phyloP scores from a whole-genome alignment of 23 red algal genomes.

The Cyanidiococcus yangmingshanensis region DNA sequence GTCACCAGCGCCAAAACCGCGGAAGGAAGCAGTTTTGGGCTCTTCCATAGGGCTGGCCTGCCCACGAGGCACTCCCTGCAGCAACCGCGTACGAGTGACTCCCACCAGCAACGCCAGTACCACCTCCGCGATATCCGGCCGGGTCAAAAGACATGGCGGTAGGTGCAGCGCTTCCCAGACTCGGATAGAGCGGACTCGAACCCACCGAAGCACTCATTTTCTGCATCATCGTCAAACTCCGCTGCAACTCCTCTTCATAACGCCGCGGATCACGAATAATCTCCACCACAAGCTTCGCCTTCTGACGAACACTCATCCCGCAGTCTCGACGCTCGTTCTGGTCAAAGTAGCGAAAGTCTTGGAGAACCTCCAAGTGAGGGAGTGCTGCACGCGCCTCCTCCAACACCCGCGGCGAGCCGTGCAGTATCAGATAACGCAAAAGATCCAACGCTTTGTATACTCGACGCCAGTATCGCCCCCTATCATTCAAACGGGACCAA shows the following conservation, averaged over 20 bases:
- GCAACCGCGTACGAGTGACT: background rate
- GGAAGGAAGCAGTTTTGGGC: background rate
- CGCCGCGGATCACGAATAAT: constrained; percentile 46
- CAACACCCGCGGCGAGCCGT: constrained; percentile 52
- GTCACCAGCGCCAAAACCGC: background rate
- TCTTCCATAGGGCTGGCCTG: background rate
- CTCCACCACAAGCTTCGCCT: constrained; percentile 62
- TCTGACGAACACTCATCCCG: constrained; percentile 57
- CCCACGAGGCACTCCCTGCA: background rate
- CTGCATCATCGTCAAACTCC: constrained; percentile 1
- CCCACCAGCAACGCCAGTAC: background rate
- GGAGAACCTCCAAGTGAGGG: constrained; percentile 47
- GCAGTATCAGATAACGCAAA: constrained; percentile 52
- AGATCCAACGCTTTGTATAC: constrained; percentile 90
- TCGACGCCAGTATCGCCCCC: constrained; percentile 48
- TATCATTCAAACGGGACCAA: constrained; percentile 65
- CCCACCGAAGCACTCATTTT: constrained; percentile 14
- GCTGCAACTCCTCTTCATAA: constrained; percentile 60
- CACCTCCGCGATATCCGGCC: background rate
- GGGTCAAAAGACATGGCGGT: background rate
- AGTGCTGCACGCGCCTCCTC: constrained; percentile 52
- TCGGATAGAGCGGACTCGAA: background rate
- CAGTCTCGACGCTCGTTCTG: constrained; percentile 36
- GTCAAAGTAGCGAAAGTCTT: constrained; percentile 62
- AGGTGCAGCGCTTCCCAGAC: background rate